Conservation (phyloP, 768 basidiomycete species). For the Strobilomyces echinocephalus region DNA sequence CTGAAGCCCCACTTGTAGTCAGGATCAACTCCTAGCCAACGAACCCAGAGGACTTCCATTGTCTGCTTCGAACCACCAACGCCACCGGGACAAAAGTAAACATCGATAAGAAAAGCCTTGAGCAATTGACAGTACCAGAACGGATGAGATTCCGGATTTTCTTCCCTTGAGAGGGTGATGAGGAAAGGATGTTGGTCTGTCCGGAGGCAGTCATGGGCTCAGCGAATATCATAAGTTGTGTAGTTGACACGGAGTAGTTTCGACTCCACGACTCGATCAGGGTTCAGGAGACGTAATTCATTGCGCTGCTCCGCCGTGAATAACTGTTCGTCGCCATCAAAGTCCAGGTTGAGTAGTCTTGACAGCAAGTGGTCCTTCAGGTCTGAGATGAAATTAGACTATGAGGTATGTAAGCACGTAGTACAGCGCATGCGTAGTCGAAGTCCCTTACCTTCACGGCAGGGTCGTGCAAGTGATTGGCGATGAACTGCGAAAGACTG, state of each 20-base stretch:
- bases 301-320: neutral
- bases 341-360: neutral
- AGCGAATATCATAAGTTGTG: neutral
- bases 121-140: conserved; percentile 1
- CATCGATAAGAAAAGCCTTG: neutral
- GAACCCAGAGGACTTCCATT: neutral
- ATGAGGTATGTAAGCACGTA: neutral
- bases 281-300: neutral
- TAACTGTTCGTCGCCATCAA: neutral
- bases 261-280: neutral
- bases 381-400: neutral
- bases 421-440: neutral
- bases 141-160: neutral
- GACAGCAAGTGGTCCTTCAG: neutral
- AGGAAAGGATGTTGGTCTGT: neutral
- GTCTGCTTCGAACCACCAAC: neutral
- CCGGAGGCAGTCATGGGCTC: neutral
- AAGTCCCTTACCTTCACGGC: neutral
- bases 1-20: neutral
- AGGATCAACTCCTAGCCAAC: neutral
- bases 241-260: conserved; percentile 3
- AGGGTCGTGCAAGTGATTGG: neutral
- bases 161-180: conserved; percentile 1
- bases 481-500: neutral
- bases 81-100: neutral